phyloP scores from a whole-genome alignment of 176 grass and related monocot genomes.

The Carex kokanica region DNA sequence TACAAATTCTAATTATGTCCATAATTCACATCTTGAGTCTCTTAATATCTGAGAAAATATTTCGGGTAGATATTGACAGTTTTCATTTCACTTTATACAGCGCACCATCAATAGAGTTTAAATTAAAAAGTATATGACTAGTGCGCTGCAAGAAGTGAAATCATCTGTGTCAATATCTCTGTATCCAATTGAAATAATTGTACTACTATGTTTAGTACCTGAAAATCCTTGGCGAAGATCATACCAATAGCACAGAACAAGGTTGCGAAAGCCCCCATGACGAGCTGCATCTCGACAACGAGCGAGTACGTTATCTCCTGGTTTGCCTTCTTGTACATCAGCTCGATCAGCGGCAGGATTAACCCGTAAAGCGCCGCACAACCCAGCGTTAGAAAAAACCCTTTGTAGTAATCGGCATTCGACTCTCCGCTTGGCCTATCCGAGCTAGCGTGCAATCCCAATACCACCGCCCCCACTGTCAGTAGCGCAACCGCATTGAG shows the following conservation, averaged over 20 bases:
- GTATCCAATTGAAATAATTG: background rate
- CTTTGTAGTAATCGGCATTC: slow-evolving; percentile 46
- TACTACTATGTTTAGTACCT: slow-evolving; percentile 33
- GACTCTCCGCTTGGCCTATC: background rate
- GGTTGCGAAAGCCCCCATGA: slow-evolving; percentile 68
- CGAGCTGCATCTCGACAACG: slow-evolving; percentile 75
- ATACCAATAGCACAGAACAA: slow-evolving; percentile 12
- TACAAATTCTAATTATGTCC: background rate
- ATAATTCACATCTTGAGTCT: background rate
- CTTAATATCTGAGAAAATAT: background rate
- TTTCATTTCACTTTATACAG: no score
- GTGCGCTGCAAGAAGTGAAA: no score
- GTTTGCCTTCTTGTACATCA: slow-evolving; percentile 21
- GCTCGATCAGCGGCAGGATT: slow-evolving; percentile 10
- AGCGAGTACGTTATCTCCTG: slow-evolving; percentile 64
- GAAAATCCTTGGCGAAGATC: slow-evolving; percentile 50
- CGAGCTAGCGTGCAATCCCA: slow-evolving; percentile 31
- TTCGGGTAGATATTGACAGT: no score
- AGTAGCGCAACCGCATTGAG: slow-evolving; percentile 62
- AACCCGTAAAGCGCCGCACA: slow-evolving; percentile 58
- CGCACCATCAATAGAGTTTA: no score
- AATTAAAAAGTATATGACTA: no score
- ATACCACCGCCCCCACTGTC: slow-evolving; percentile 45
- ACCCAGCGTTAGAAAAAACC: slow-evolving; percentile 49
- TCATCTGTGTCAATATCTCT: no score